Evolutionary conservation across 2,329 filamentous ascomycete species (phyloP).

Genomic region (Talaromyces funiculosus): DNA sequence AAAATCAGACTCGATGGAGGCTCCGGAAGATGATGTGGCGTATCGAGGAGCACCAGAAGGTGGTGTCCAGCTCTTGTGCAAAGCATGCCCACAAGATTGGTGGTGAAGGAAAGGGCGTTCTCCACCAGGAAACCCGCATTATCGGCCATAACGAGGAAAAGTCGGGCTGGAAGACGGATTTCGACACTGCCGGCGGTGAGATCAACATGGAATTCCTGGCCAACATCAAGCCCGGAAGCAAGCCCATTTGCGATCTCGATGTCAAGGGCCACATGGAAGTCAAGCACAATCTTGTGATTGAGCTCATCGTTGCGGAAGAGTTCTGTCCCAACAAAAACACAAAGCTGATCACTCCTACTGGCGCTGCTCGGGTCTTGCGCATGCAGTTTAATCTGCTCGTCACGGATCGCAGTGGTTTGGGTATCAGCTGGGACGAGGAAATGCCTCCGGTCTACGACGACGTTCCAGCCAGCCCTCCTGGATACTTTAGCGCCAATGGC

Average conservation of each 20-base stretch:
- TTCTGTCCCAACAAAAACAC: constrained; percentile 65
- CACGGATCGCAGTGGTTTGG: constrained; percentile 77
- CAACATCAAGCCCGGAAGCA: constrained; percentile 54
- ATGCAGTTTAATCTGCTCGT: constrained; percentile 84
- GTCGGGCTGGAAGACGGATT: constrained; percentile 83
- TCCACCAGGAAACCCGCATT: constrained; percentile 68
- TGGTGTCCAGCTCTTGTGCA: constrained; percentile 70
- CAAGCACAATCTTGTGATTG: constrained; percentile 78
- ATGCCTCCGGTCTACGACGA: constrained; percentile 90
- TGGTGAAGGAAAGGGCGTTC: constrained; percentile 62
- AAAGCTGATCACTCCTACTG: constrained; percentile 75
- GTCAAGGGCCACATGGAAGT: constrained; percentile 70
- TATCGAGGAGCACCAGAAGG: constrained; percentile 80
- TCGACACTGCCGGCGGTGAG: constrained; percentile 60
- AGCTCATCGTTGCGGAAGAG: constrained; percentile 92
- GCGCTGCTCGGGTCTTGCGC: constrained; percentile 80
- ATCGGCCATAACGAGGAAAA: constrained; percentile 79
- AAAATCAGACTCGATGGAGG: constrained; percentile 75
- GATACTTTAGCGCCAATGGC: constrained; percentile 48
- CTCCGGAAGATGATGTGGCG: constrained; percentile 89
- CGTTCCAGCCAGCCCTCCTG: constrained; percentile 78
- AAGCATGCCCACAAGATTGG: constrained; percentile 65
- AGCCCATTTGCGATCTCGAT: constrained; percentile 72
- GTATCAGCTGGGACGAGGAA: constrained; percentile 96
- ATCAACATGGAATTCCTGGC: constrained; percentile 77